These are phyloP conservation scores for Cornus florida DNA, from an alignment of 148 eudicot species.

Conservation along the genomic window DNA sequence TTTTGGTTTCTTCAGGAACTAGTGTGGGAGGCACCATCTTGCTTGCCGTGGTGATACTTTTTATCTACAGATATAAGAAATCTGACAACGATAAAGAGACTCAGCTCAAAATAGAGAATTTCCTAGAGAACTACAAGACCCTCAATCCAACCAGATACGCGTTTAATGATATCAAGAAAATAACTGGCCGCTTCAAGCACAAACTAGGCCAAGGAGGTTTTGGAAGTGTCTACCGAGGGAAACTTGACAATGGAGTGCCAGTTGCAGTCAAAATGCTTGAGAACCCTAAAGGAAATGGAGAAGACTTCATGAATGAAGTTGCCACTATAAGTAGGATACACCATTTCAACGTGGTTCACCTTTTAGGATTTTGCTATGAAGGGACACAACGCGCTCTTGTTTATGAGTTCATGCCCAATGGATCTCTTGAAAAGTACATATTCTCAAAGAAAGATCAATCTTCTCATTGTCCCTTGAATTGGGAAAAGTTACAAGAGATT, in stretches of 20 bases:
- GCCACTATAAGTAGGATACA: not conserved
- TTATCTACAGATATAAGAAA: not conserved
- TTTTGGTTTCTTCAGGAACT: not conserved
- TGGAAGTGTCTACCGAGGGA: not conserved
- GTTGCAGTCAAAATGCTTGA: not conserved
- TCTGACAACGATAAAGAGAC: not conserved
- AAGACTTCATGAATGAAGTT: not conserved
- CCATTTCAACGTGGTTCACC: not conserved
- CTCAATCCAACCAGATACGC: not conserved
- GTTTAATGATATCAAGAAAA: too few species aligned
- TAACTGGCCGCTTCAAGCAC: too few species aligned
- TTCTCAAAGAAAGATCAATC: not conserved
- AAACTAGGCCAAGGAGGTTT: not conserved
- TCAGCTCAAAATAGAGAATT: not conserved
- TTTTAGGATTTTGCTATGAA: not conserved
- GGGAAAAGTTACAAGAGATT: not conserved
- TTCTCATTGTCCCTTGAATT: not conserved
- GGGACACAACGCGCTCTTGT: not conserved
- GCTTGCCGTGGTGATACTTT: not conserved
- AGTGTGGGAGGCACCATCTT: not conserved
- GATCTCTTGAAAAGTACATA: not conserved
- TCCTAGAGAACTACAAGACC: not conserved
- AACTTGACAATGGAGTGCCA: not conserved
- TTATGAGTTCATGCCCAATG: not conserved
- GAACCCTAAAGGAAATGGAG: not conserved